Evolutionary conservation across 2,329 filamentous ascomycete genomes (phyloP).

Genomic region (Cytospora piceicola): DNA sequence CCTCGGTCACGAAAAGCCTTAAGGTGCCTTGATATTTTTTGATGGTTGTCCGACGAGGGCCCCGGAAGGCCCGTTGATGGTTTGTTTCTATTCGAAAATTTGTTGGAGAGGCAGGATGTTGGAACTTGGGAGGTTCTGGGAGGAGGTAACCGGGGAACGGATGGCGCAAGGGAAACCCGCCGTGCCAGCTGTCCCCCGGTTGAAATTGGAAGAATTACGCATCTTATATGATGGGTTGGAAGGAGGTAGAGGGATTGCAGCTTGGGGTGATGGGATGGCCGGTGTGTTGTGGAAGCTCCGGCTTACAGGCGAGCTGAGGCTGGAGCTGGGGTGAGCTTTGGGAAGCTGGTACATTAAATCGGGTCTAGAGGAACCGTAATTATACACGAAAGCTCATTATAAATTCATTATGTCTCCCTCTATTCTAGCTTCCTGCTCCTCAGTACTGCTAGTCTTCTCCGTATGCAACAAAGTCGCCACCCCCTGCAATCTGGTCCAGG

Average conservation of each 20-base stretch:
- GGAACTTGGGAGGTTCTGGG: no score
- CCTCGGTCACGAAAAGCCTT: neutral
- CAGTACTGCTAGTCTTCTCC: constrained; percentile 13
- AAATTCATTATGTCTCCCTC: neutral
- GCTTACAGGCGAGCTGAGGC: neutral
- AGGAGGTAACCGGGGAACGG: no score
- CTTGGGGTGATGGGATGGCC: neutral
- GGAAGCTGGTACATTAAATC: neutral
- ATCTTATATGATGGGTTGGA: no score
- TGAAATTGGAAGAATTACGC: no score
- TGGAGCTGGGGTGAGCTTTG: neutral
- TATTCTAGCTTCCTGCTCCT: neutral
- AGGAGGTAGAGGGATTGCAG: neutral
- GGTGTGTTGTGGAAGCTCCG: neutral
- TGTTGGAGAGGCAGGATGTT: no score
- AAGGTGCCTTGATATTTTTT: no score
- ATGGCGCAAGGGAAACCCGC: no score
- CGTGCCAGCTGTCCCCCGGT: no score
- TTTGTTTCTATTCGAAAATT: no score
- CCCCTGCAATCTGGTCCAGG: constrained; percentile 15
- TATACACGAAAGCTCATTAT: no score
- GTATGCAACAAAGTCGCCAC: neutral
- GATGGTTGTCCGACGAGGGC: neutral
- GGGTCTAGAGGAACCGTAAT: neutral
- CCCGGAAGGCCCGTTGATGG: no score